A percentile compares a stretch with the other conserved stretches of the same genome.
Evolutionary conservation across 1,284 basidiomycete genomes (phyloP).

Genomic region (Cutaneotrichosporon sp.): DNA sequence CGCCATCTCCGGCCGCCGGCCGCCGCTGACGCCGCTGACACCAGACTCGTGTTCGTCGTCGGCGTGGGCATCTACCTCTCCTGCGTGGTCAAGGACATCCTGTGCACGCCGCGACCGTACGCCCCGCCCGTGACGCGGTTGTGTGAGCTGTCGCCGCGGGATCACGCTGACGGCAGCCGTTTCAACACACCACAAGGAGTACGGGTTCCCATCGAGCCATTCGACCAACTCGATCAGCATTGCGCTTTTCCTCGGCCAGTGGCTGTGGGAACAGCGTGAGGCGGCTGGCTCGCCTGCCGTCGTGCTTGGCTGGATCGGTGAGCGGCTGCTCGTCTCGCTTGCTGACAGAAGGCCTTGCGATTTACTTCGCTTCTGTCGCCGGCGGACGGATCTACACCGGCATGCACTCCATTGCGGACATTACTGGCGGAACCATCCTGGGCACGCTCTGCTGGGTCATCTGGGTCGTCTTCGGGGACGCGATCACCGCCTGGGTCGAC

Average conservation of each 20-base stretch:
- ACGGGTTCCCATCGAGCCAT: constrained; percentile 89
- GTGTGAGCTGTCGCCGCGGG: constrained; percentile 23
- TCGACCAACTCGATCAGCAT: constrained; percentile 87
- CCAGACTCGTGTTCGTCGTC: constrained; percentile 65
- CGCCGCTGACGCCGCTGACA: too few relatives aligned
- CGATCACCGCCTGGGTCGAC: constrained; percentile 49
- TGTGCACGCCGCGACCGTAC: constrained; percentile 86
- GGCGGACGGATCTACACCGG: constrained; percentile 85
- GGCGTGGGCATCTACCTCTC: constrained; percentile 77
- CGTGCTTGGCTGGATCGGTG: constrained; percentile 25
- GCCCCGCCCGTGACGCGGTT: constrained; percentile 84
- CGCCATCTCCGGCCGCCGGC: too few relatives aligned
- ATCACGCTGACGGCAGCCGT: constrained; percentile 56
- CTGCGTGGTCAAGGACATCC: constrained; percentile 80
- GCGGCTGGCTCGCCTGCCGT: constrained; percentile 16
- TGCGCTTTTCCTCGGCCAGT: constrained; percentile 61
- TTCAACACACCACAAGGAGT: constrained; percentile 64
- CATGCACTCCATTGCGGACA: constrained; percentile 78
- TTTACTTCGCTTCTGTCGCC: constrained; percentile 73
- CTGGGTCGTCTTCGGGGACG: constrained; percentile 49
- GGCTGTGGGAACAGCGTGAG: constrained; percentile 29
- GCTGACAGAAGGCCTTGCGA: constrained; percentile 49
- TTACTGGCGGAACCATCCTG: constrained; percentile 60
- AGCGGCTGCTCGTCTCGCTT: constrained; percentile 6
- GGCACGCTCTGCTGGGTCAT: constrained; percentile 64